phyloP scores from a whole-genome alignment of 2,329 filamentous ascomycete genomes.

The Elsinoe batatas region DNA sequence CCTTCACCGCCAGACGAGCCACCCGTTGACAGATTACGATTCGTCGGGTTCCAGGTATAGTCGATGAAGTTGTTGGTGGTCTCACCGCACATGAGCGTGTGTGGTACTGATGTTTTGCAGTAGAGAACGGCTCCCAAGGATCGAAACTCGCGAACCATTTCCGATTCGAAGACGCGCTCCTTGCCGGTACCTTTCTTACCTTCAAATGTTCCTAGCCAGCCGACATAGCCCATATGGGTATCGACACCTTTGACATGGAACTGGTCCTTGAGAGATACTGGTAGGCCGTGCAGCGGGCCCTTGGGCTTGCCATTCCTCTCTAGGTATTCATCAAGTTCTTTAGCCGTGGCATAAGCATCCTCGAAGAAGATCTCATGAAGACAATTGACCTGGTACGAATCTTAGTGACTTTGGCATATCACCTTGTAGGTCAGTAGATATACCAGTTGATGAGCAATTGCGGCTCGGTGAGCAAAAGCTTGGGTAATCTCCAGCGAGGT shows the following conservation, averaged over 20 bases:
- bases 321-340: slow-evolving; percentile 41
- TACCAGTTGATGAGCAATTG: slow-evolving; percentile 43
- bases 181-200: slow-evolving; percentile 42
- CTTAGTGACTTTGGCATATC: background rate
- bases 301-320: slow-evolving; percentile 31
- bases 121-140: slow-evolving; percentile 45
- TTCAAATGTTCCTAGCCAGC: slow-evolving; percentile 55
- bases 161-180: slow-evolving; percentile 45
- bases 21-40: slow-evolving; percentile 44
- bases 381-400: slow-evolving; percentile 24
- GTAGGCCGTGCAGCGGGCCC: slow-evolving; percentile 56
- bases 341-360: slow-evolving; percentile 37
- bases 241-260: slow-evolving; percentile 47
- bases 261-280: slow-evolving; percentile 57
- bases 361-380: slow-evolving; percentile 13
- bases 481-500: slow-evolving; percentile 46
- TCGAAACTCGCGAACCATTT: slow-evolving; percentile 47
- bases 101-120: slow-evolving; percentile 48
- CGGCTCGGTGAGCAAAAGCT: slow-evolving; percentile 48
- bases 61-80: slow-evolving; percentile 53
- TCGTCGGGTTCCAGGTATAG: slow-evolving; percentile 48
- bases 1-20: slow-evolving; percentile 53
- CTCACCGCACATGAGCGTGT: slow-evolving; percentile 49
- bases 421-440: background rate
- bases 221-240: slow-evolving; percentile 49